phyloP scores from a whole-genome alignment of 2,329 filamentous ascomycete genomes.

The Colletotrichum truncatum region DNA sequence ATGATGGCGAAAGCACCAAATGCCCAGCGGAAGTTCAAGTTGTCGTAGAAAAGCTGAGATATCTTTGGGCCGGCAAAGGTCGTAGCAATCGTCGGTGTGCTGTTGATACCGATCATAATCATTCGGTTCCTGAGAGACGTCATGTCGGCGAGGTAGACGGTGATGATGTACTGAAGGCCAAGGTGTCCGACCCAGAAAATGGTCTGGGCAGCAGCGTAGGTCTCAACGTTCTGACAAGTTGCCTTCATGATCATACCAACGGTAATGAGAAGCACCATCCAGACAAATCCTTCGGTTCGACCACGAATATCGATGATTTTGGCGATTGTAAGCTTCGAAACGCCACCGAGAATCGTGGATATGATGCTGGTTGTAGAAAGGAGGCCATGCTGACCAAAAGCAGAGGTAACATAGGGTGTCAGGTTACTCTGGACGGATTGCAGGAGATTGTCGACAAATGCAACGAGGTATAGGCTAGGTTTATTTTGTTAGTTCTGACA shows the following conservation, averaged over 20 bases:
- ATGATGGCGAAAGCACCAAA: constrained; percentile 74
- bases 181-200: constrained; percentile 70
- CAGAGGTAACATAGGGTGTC: constrained; percentile 72
- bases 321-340: constrained; percentile 51
- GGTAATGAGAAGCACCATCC: constrained; percentile 53
- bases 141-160: constrained; percentile 54
- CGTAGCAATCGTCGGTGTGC: constrained; percentile 53
- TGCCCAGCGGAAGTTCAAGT: constrained; percentile 54
- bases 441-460: constrained; percentile 47
- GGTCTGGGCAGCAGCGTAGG: constrained; percentile 68
- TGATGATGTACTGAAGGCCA: constrained; percentile 49
- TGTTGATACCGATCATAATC: constrained; percentile 51
- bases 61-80: constrained; percentile 54
- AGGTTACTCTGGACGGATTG: constrained; percentile 55
- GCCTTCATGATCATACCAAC: constrained; percentile 72
- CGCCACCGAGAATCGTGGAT: constrained; percentile 53
- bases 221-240: constrained; percentile 63
- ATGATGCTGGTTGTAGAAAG: constrained; percentile 73
- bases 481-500: not conserved
- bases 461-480: constrained; percentile 48
- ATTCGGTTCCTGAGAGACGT: constrained; percentile 53
- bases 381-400: constrained; percentile 71
- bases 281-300: constrained; percentile 54
- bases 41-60: constrained; percentile 47
- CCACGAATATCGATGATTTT: constrained; percentile 61